Evolutionary conservation across 2,329 filamentous ascomycete genomes (phyloP).

Genomic region (Diplodia intermedia): DNA sequence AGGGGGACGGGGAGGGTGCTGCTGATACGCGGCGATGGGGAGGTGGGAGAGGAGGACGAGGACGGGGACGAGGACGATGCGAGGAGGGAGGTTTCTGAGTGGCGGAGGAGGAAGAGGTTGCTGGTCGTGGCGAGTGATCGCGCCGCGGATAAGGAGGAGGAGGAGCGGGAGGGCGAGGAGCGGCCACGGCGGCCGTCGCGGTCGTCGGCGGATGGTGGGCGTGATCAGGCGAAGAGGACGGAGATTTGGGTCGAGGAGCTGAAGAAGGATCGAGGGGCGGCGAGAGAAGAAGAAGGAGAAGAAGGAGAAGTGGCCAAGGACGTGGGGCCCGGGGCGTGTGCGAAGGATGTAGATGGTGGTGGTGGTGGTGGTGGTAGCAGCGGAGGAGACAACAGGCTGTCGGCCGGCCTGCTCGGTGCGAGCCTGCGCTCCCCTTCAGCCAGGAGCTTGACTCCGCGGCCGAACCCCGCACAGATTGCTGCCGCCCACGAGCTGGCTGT

Average conservation of each 20-base stretch:
- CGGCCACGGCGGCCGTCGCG: background rate
- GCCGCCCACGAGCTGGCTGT: background rate
- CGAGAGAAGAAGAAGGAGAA: no score
- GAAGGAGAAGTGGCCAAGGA: background rate
- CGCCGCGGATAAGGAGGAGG: background rate
- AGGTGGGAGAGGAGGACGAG: no score
- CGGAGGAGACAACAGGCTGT: background rate
- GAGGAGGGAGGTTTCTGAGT: background rate
- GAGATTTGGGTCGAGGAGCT: background rate
- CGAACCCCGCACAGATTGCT: background rate
- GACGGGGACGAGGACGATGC: background rate
- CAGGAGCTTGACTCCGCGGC: slow-evolving; percentile 1
- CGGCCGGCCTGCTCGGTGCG: background rate
- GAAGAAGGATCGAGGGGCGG: background rate
- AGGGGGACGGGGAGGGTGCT: background rate
- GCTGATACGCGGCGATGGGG: background rate
- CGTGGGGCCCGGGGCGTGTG: background rate
- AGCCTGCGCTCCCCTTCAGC: background rate
- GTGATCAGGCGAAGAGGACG: background rate
- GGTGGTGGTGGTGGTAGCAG: background rate
- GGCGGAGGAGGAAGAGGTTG: background rate
- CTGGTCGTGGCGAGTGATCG: background rate
- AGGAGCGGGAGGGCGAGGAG: background rate
- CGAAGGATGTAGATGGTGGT: background rate
- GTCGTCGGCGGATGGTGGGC: background rate